Base-by-base conservation (phyloP, 306 rosid species). In the Quercus wislizeni region DNA sequence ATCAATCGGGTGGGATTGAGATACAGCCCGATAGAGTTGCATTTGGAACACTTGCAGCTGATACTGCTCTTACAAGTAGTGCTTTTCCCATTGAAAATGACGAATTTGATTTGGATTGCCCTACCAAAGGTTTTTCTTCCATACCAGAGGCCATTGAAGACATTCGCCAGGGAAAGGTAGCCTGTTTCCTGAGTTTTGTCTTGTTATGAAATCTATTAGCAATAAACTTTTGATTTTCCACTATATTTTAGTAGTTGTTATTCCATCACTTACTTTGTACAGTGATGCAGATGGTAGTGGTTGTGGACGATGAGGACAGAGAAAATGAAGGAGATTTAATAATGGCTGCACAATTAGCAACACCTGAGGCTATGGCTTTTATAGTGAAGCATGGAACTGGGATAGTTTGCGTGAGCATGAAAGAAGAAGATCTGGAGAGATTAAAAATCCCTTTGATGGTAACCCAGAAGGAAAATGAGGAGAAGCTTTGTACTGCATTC, bases 291-390 rank as follows among this genome's bases (percentile, higher is more conserved):
- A 80, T 90, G 87, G 97, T 93, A 54, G 74, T 91, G 81, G 98
- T 91, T 77, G 98, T 93, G 13, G 98, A 93, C 14, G 98, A 90
- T 3, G 98, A 93, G 87, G 97, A 93, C 70, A 87, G 98, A 76
- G 98, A 93, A 85, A 93, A 93, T 76, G 98, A 91, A 84, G 98
- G 98, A 86, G 98, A 93, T 75, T 81, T 93, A 79, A 93, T 93
- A 78, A 93, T 93, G 98, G 97, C 97, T 9, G 94, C 98, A 28
- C 79, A 91, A 62, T 56, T 92, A 84, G 98, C 88, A 20, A 93
- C 98, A 31, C 92, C 98, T 17, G 93, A 93, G 79, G 98, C 98
- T 80, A 91, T 93, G 98, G 98, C 98, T 76, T 93, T 93, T 78
- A 90, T 93, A 78, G 98, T 93, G 6, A 93, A 91, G 86, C 86